Evolutionary conservation across 208 protist genomes (phyloP).

Genomic region (Leishmania tropica): DNA sequence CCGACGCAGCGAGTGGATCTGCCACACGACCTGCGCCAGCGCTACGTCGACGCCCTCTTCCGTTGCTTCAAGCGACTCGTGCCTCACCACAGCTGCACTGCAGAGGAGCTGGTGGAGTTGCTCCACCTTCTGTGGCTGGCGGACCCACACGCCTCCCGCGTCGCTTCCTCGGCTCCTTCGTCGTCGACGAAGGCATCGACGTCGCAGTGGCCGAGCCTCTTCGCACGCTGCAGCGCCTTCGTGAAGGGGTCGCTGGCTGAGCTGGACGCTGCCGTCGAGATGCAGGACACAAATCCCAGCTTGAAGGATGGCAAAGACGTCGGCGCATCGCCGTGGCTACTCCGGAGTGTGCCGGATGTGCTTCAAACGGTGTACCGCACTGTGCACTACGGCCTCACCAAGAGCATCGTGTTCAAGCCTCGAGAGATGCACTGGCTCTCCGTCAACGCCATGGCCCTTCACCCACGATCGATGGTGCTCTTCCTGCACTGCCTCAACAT

Average conservation of each 20-base stretch:
- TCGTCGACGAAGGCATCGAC: not conserved
- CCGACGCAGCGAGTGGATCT: slow-evolving; percentile 16
- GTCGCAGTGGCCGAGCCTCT: slow-evolving; percentile 20
- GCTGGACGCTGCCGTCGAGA: not conserved
- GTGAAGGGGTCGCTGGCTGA: not conserved
- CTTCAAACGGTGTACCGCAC: slow-evolving; percentile 6
- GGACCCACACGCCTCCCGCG: slow-evolving; percentile 15
- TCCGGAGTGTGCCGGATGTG: not conserved
- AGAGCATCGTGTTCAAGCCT: not conserved
- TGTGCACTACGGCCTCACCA: not conserved
- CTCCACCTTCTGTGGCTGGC: slow-evolving; percentile 34
- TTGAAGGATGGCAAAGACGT: not conserved
- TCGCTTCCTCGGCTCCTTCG: not conserved
- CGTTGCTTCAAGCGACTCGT: slow-evolving; percentile 15
- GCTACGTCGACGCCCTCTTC: slow-evolving; percentile 31
- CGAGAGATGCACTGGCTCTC: slow-evolving; percentile 2
- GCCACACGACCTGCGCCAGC: slow-evolving; percentile 11
- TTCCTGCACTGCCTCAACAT: slow-evolving; percentile 8
- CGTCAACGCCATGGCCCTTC: not conserved
- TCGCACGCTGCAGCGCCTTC: not conserved
- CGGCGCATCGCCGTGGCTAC: not conserved
- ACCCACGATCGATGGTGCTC: slow-evolving; percentile 1
- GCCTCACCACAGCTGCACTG: slow-evolving; percentile 1
- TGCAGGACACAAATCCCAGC: not conserved
- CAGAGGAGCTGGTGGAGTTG: slow-evolving; percentile 22